These are phyloP conservation scores for Amyloporia xantha DNA, from an alignment of 768 basidiomycete genomes.

Conservation along the genomic window DNA sequence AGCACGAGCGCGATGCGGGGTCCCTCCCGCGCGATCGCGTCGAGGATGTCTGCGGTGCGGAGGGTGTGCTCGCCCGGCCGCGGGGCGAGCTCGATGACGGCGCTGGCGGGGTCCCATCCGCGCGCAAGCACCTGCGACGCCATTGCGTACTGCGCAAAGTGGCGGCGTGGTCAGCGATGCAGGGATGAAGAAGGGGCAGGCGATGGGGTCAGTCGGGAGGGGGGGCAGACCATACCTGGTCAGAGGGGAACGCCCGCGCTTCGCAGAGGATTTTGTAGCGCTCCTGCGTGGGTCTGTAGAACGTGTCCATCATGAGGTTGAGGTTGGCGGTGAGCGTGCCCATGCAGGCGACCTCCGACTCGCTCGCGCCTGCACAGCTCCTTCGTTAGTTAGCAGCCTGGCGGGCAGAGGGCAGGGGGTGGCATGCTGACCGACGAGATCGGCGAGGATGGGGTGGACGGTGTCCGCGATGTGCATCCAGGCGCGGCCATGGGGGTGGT, in stretches of 20 bases:
- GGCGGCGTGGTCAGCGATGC: background rate
- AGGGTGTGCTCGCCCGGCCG: conserved; percentile 80
- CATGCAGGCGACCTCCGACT: conserved; percentile 93
- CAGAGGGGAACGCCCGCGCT: conserved; percentile 90
- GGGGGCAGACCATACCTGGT: conserved; percentile 55
- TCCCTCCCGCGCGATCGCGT: conserved; percentile 65
- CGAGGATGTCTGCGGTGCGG: conserved; percentile 84
- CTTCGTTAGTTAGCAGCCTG: background rate
- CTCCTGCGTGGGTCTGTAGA: conserved; percentile 81
- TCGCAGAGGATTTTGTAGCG: conserved; percentile 96
- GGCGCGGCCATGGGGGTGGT: conserved; percentile 75
- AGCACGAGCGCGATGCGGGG: conserved; percentile 81
- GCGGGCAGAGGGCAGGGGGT: background rate
- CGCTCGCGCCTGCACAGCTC: conserved; percentile 58
- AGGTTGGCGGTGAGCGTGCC: conserved; percentile 92
- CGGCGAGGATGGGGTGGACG: conserved; percentile 68
- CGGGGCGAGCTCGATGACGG: conserved; percentile 75
- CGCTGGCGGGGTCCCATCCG: conserved; percentile 63
- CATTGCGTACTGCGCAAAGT: conserved; percentile 80
- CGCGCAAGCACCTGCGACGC: conserved; percentile 84
- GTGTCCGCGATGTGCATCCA: conserved; percentile 78
- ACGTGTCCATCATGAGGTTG: conserved; percentile 90
- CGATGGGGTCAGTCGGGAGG: conserved; percentile 1
- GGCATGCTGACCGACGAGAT: conserved; percentile 64
- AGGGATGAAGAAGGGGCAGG: background rate